phyloP scores from a whole-genome alignment of 345 rosid species.

The Combretum micranthum region DNA sequence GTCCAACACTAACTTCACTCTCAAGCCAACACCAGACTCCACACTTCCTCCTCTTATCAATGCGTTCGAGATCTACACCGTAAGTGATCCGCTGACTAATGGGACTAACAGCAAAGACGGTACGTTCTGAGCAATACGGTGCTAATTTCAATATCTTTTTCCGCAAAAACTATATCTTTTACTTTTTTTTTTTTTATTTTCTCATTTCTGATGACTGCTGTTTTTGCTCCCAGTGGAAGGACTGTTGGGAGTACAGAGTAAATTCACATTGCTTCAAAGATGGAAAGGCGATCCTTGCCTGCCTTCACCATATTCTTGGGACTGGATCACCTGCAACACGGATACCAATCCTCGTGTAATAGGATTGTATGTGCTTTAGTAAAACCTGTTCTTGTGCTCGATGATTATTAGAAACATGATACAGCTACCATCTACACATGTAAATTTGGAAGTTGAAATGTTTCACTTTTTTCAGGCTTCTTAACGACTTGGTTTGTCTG shows the following conservation, averaged over 20 bases:
- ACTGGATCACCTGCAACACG: slow-evolving; percentile 9
- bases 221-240: slow-evolving; percentile 1
- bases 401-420: neutral
- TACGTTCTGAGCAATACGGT: neutral
- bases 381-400: neutral
- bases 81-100: slow-evolving; percentile 3
- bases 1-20: neutral
- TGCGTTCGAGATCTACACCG: slow-evolving; percentile 8
- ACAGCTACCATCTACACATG: too few relatives aligned
- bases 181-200: neutral
- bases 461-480: slow-evolving; percentile 1
- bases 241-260: neutral
- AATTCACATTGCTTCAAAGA: neutral
- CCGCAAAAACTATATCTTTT: neutral
- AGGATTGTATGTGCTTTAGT: slow-evolving; percentile 7
- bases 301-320: slow-evolving; percentile 10
- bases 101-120: slow-evolving; percentile 13
- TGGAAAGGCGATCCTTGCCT: slow-evolving; percentile 19
- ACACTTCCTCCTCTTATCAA: slow-evolving; percentile 9
- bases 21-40: neutral
- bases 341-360: slow-evolving; percentile 11
- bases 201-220: fast-evolving
- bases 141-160: neutral
- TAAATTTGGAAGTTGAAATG: too few relatives aligned
- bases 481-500: slow-evolving; percentile 6